Base-by-base conservation (phyloP, 129 eudicot genomes). In the Saposhnikovia divaricata region DNA sequence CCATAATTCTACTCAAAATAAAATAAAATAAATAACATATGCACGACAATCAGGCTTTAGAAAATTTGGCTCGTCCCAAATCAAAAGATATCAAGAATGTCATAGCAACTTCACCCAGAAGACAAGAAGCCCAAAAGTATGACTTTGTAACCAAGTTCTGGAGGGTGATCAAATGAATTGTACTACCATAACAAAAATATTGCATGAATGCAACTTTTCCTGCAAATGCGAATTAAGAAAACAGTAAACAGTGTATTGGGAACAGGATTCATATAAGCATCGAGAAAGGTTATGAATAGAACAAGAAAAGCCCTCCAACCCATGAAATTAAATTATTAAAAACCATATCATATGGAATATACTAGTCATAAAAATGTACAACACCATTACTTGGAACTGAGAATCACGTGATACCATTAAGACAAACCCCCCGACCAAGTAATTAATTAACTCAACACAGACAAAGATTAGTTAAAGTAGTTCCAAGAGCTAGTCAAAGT, bases 321-420 rank as follows among this genome's bases (percentile, higher is more conserved):
- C 47, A 81, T 75, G 69, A 28, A 61, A 76, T 87, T 87, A 76
- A 78, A 72, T 63, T 74, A 80, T 23, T 15, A 0, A 13, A 0
- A 34, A 38, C 5, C 21, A 4, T 70, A 16, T 38, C 15, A 37
- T 31, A 34, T 68, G 73, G 42, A 68, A 68, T 27, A 27, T 68
- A 68, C n/a, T 70, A 73, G 18, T 44, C 45, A 50, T 81, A 70
- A 34, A 81, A 85, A 83, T 88, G 87, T 90, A 90, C 90, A 88
- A 84, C 84, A 87, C 87, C 79, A 83, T 84, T 77, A 85, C 90
- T 89, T 84, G 93, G 96, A 89, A 86, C 79, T 90, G 93, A 90
- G 92, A 92, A 85, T 83, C 98, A 96, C 93, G 97, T 96, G 99
- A 88, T 86, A 90, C 89, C 94, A 87, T 90, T 83, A 92, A 90